These are phyloP conservation scores for Cephaloascus fragrans DNA, from an alignment of 805 yeast genomes.

Conservation along the genomic window DNA sequence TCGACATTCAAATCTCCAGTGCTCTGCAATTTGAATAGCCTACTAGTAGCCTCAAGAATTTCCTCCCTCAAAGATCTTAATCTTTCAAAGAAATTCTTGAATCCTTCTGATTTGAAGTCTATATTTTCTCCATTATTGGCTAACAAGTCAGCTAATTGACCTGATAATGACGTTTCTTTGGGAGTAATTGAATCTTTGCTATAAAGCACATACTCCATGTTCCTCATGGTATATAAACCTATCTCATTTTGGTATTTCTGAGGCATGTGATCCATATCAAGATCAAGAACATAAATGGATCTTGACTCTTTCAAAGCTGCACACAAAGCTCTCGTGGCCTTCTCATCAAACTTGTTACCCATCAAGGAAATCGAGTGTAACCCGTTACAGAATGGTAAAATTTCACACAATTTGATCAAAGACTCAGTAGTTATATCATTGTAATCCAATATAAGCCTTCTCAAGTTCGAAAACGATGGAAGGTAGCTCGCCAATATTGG, in stretches of 20 bases:
- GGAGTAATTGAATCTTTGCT: constrained; percentile 19
- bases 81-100: constrained; percentile 14
- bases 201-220: constrained; percentile 55
- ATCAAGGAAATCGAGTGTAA: constrained; percentile 60
- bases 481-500: constrained; percentile 50
- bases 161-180: constrained; percentile 11
- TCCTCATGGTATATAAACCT: constrained; percentile 73
- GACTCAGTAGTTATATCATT: constrained; percentile 50
- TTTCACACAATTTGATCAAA: constrained; percentile 52
- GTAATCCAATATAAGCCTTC: constrained; percentile 63
- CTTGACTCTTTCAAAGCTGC: constrained; percentile 59
- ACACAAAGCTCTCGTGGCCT: constrained; percentile 56
- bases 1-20: constrained; percentile 46
- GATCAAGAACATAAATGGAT: constrained; percentile 57
- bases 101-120: constrained; percentile 22
- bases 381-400: constrained; percentile 56
- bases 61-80: constrained; percentile 19
- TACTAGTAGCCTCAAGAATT: constrained; percentile 27
- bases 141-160: constrained; percentile 9
- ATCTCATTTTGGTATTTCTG: constrained; percentile 57
- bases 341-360: constrained; percentile 53
- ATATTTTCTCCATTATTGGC: constrained; percentile 9
- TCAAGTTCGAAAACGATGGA: constrained; percentile 57
- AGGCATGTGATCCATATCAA: constrained; percentile 55
- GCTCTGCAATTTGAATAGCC: constrained; percentile 48